These are phyloP conservation scores for Metarhizium robertsii DNA, from an alignment of 2,329 filamentous ascomycete genomes.

Conservation along the genomic window DNA sequence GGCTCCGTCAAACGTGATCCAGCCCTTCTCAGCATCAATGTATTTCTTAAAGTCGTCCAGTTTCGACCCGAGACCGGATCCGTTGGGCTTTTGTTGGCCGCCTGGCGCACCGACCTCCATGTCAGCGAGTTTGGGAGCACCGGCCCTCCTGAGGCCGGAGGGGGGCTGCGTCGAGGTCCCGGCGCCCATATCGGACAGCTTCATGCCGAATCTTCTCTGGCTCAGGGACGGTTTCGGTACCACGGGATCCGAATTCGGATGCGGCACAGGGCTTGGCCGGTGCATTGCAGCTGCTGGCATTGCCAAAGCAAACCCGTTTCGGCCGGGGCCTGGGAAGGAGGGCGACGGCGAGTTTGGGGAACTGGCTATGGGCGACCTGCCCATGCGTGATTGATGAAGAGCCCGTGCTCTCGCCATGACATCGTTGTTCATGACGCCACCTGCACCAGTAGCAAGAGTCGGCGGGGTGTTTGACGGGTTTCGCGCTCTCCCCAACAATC, in stretches of 20 bases:
- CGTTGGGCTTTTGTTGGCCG: conserved; percentile 21
- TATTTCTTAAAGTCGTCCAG: conserved; percentile 61
- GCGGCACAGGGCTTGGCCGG: conserved; percentile 37
- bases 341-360: conserved; percentile 18
- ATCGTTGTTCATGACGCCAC: conserved; percentile 25
- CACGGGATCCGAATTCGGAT: conserved; percentile 44
- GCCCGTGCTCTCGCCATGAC: conserved; percentile 39
- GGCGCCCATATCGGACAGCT: conserved; percentile 43
- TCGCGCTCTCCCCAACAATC: conserved; percentile 59
- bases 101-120: conserved; percentile 19
- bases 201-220: conserved; percentile 50
- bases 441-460: conserved; percentile 21
- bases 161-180: conserved; percentile 16
- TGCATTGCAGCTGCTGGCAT: conserved; percentile 30
- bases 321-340: conserved; percentile 13
- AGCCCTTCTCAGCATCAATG: conserved; percentile 86
- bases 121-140: conserved; percentile 35
- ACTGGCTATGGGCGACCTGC: conserved; percentile 22
- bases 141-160: conserved; percentile 16
- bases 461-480: conserved; percentile 36
- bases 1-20: conserved; percentile 85
- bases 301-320: conserved; percentile 36
- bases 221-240: conserved; percentile 51
- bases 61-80: conserved; percentile 34
- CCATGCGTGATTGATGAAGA: conserved; percentile 36